Percentiles rank a stretch among this genome's conserved stretches.
Conservation (phyloP, 352 stramenopile species). For the Peronospora belbahrii region DNA sequence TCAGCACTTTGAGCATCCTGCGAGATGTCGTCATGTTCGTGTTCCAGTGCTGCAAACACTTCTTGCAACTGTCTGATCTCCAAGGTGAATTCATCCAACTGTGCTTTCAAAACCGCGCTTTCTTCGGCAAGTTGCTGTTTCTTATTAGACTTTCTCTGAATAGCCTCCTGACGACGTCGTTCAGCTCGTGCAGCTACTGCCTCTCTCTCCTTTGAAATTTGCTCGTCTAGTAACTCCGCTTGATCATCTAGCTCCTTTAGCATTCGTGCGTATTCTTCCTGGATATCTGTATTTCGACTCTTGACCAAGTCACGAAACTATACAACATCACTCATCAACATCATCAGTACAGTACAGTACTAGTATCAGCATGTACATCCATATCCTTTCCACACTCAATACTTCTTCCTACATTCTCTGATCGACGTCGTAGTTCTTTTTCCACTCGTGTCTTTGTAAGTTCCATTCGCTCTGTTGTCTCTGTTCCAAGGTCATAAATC, state of each 20-base stretch:
- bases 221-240: constrained; percentile 35
- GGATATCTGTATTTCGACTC: constrained; percentile 63
- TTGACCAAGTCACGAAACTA: constrained; percentile 60
- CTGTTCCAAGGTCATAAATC: constrained; percentile 41
- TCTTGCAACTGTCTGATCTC: constrained; percentile 49
- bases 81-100: constrained; percentile 37
- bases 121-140: constrained; percentile 28
- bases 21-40: constrained; percentile 17
- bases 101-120: constrained; percentile 24
- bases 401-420: constrained; percentile 21
- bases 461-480: constrained; percentile 58
- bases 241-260: constrained; percentile 67
- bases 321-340: not conserved
- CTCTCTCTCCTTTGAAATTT: constrained; percentile 37
- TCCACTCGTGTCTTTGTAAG: constrained; percentile 54
- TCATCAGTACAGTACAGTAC: no score
- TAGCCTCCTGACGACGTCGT: constrained; percentile 23
- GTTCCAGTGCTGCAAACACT: constrained; percentile 38
- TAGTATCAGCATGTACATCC: no score
- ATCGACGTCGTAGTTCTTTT: constrained; percentile 54
- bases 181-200: constrained; percentile 24
- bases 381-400: not conserved
- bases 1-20: constrained; percentile 25
- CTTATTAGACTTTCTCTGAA: constrained; percentile 23
- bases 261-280: constrained; percentile 71